These are phyloP conservation scores for Nemania sp. DNA, from an alignment of 2,329 filamentous ascomycete genomes.

Conservation along the genomic window DNA sequence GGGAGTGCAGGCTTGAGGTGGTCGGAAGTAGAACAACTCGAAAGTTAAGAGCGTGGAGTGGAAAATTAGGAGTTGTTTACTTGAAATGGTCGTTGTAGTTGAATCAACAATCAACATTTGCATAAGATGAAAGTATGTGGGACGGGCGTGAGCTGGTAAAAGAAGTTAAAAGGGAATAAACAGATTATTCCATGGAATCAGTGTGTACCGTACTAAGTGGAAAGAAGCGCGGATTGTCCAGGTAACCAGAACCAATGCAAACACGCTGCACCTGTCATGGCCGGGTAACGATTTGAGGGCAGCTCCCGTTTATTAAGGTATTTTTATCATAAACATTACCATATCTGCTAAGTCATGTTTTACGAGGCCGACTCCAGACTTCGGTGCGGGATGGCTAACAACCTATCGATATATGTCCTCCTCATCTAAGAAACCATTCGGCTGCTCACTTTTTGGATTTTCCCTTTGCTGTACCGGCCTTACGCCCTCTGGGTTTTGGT, in stretches of 20 bases:
- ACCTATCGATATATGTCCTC: constrained; percentile 2
- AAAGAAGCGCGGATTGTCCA: constrained; percentile 1
- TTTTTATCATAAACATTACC: background rate
- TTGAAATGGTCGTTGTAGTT: background rate
- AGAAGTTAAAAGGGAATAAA: background rate
- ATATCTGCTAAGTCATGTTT: background rate
- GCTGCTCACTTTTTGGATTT: constrained; percentile 40
- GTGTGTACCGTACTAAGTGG: background rate
- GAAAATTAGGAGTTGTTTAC: background rate
- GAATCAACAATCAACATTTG: background rate
- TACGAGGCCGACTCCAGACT: background rate
- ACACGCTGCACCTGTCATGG: background rate
- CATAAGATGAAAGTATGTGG: background rate
- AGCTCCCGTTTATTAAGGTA: background rate
- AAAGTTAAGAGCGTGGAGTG: background rate
- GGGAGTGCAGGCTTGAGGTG: background rate
- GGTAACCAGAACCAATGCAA: constrained; percentile 4
- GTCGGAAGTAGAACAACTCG: background rate
- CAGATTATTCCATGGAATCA: background rate
- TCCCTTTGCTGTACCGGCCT: constrained; percentile 34
- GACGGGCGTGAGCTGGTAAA: background rate
- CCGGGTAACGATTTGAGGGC: background rate
- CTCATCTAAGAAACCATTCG: constrained; percentile 1
- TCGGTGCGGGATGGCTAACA: background rate
- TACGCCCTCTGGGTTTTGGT: constrained; percentile 30